phyloP scores from a whole-genome alignment of 2,329 filamentous ascomycete genomes.

The Sporothrix brunneoviolacea region DNA sequence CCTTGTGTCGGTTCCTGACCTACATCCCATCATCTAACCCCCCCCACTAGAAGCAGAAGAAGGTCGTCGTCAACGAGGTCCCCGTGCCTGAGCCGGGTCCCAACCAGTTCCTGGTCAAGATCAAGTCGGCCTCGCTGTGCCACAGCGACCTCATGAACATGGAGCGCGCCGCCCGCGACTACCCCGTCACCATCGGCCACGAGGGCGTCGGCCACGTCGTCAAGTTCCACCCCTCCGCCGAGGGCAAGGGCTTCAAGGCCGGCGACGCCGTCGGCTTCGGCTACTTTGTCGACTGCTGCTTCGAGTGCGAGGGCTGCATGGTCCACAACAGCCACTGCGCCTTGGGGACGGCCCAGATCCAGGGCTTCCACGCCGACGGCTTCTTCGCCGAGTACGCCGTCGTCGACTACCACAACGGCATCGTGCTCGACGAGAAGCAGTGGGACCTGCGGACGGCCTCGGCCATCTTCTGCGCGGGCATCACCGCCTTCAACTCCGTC shows the following conservation, averaged over 20 bases:
- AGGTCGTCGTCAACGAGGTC: constrained; percentile 29
- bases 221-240: constrained; percentile 29
- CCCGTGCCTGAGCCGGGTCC: constrained; percentile 35
- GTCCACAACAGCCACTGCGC: constrained; percentile 36
- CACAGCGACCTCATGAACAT: constrained; percentile 25
- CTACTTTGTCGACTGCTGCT: constrained; percentile 39
- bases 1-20: too few species aligned
- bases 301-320: constrained; percentile 40
- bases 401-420: constrained; percentile 38
- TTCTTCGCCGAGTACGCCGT: constrained; percentile 42
- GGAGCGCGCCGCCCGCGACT: constrained; percentile 18
- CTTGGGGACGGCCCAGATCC: constrained; percentile 31
- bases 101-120: constrained; percentile 34
- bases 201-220: constrained; percentile 40
- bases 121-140: constrained; percentile 30
- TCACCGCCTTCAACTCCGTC: constrained; percentile 36
- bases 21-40: too few species aligned
- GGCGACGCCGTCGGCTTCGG: constrained; percentile 40
- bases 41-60: background rate
- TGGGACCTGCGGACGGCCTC: constrained; percentile 29
- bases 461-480: constrained; percentile 42
- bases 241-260: constrained; percentile 32
- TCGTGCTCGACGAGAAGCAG: constrained; percentile 31
- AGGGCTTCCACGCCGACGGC: constrained; percentile 37
- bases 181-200: constrained; percentile 31